Evolutionary conservation across 2,329 filamentous ascomycete genomes (phyloP).

Genomic region (Canariomyces notabilis): DNA sequence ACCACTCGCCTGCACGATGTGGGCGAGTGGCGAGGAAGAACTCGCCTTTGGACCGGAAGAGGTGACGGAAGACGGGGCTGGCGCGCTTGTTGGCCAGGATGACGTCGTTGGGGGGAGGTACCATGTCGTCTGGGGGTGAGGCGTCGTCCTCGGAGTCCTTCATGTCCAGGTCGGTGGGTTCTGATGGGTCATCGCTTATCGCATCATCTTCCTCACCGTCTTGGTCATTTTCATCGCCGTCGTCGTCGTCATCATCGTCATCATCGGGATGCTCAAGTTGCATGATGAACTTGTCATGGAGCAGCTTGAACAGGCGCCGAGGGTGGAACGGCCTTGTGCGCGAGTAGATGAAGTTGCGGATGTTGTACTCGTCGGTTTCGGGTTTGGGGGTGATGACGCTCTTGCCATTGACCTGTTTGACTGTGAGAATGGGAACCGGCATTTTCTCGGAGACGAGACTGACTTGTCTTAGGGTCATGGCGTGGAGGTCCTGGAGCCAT

Average conservation of each 20-base stretch:
- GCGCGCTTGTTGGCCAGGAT: slow-evolving; percentile 54
- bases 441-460: no score
- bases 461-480: no score
- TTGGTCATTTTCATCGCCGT: no score
- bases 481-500: no score
- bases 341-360: slow-evolving; percentile 65
- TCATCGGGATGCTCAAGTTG: slow-evolving; percentile 41
- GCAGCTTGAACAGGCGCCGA: slow-evolving; percentile 38
- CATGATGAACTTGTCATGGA: slow-evolving; percentile 48
- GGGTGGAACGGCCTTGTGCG: slow-evolving; percentile 53
- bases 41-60: slow-evolving; percentile 60
- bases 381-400: slow-evolving; percentile 63
- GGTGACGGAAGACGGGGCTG: slow-evolving; percentile 46
- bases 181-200: no score
- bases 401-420: slow-evolving; percentile 43
- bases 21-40: no score
- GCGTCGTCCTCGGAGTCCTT: no score
- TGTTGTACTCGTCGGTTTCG: slow-evolving; percentile 68
- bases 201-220: no score
- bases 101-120: slow-evolving; percentile 33
- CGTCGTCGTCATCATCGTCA: slow-evolving; percentile 30
- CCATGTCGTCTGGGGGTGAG: no score
- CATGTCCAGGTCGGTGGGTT: no score
- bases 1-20: slow-evolving; percentile 61
- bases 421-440: no score